These are phyloP conservation scores for Hyaloscypha finlandica DNA, from an alignment of 495 filamentous ascomycete species.

Conservation along the genomic window DNA sequence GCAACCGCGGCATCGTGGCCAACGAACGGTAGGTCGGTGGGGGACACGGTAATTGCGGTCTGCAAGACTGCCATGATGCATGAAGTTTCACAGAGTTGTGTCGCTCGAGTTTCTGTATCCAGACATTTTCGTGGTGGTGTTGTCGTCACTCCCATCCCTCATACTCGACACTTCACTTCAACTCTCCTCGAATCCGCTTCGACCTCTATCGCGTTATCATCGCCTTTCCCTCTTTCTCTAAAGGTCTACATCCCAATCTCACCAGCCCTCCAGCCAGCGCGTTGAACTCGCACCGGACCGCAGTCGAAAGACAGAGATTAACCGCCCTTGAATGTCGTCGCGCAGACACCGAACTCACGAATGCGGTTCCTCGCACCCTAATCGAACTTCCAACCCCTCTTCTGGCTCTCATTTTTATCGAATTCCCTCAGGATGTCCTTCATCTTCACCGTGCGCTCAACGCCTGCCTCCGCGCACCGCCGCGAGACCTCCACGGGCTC, in stretches of 20 bases:
- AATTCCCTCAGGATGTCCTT: constrained; percentile 24
- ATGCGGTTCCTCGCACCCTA: background rate
- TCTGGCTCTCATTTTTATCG: background rate
- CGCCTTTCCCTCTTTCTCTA: background rate
- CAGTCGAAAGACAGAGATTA: background rate
- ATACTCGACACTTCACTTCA: background rate
- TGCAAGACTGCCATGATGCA: background rate
- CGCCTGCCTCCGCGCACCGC: constrained; percentile 17
- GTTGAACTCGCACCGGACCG: background rate
- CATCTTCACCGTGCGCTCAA: constrained; percentile 28
- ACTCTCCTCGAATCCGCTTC: background rate
- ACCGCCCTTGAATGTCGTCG: background rate
- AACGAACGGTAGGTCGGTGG: background rate
- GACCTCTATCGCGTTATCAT: background rate
- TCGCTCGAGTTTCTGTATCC: background rate
- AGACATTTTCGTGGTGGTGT: background rate
- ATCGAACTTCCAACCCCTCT: background rate
- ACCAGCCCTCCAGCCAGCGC: background rate
- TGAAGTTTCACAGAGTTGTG: background rate
- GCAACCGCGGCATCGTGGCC: background rate
- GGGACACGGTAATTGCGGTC: background rate
- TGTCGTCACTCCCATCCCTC: background rate
- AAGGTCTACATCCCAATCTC: background rate
- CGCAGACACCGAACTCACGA: background rate
- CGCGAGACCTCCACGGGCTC: background rate